Base-by-base conservation (phyloP, 768 basidiomycete genomes). In the Naganishia randhawae region DNA sequence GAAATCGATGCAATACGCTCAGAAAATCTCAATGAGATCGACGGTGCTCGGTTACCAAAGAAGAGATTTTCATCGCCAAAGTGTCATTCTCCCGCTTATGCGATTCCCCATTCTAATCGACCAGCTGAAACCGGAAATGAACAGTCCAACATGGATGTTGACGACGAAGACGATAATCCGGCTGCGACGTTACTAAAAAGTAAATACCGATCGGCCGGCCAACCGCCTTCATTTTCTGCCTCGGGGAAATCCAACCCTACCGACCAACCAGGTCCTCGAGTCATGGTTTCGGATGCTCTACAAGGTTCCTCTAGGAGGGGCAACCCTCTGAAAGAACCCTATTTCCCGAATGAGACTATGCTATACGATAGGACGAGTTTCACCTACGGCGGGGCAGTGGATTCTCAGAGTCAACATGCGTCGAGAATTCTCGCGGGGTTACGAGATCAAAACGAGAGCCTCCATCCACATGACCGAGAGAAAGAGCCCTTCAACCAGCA, bases 321-420 rank as follows among this genome's bases (percentile, higher is more conserved):
- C n/a, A n/a, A 29, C 7, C 4, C 22, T 39, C 7, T 19, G n/a
- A 14, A 1, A 41, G n/a, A 61, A 25, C 22, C 11, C 5, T 8
- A 0, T 33, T 5, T 19, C 17, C 22, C 17, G 19, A 25, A 17
- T 1, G 57, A 61, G 16, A 13, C 25, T 19, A 35, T 25, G 35
- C 39, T 61, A 33, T 39, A 41, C 32, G 57, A 61, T 25, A 37
- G 41, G 2, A 61, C 57, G 14, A 61, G 41, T 35, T 4, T 61
- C 39, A 41, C n/a, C 4, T 61, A 61, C 25, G 57, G 37, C 11
- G 57, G 57, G 2, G 57, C 57, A 41, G 57, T 61, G 16, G 57
- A 61, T 41, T 61, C 57, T 25, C 54, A 55, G 22, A 35, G 54
- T 11, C 57, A 39, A 25, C 39, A 35, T 39, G 10, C 27, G 5